Conservation (phyloP, 2,329 filamentous ascomycete genomes). For the Sporothrix dimorphospora region DNA sequence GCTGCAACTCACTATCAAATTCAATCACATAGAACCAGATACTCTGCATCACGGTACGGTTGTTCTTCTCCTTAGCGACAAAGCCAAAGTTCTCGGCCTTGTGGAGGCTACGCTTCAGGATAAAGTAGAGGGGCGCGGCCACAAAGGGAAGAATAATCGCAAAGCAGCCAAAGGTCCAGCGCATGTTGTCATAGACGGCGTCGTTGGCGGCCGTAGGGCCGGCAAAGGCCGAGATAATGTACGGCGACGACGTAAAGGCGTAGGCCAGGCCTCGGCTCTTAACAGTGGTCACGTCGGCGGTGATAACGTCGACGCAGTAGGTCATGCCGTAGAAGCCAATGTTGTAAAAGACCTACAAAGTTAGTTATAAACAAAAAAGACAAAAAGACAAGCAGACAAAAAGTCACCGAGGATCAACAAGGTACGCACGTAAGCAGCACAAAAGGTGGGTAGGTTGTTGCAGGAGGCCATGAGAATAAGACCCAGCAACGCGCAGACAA, state of each 20-base stretch:
- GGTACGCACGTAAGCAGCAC: slow-evolving; percentile 40
- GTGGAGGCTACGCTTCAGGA: slow-evolving; percentile 58
- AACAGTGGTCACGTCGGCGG: slow-evolving; percentile 65
- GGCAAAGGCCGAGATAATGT: slow-evolving; percentile 63
- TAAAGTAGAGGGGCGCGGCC: slow-evolving; percentile 61
- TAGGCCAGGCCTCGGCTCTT: slow-evolving; percentile 65
- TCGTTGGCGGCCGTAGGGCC: slow-evolving; percentile 59
- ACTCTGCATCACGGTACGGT: slow-evolving; percentile 52
- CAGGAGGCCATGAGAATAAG: slow-evolving; percentile 37
- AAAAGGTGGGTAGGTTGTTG: slow-evolving; percentile 55
- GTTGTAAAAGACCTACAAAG: slow-evolving; percentile 58
- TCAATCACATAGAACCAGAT: slow-evolving; percentile 37
- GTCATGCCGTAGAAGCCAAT: slow-evolving; percentile 49
- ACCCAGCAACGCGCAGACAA: slow-evolving; percentile 50
- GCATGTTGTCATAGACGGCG: slow-evolving; percentile 52
- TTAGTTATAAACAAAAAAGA: too few relatives aligned
- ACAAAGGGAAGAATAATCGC: slow-evolving; percentile 60
- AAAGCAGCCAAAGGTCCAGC: slow-evolving; percentile 68
- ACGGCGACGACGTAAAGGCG: slow-evolving; percentile 66
- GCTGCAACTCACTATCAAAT: neutral
- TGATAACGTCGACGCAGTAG: slow-evolving; percentile 62
- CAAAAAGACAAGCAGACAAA: too few relatives aligned
- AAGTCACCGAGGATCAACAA: too few relatives aligned
- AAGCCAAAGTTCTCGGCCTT: slow-evolving; percentile 61
- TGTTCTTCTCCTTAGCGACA: slow-evolving; percentile 45